phyloP scores from a whole-genome alignment of 192 early-diverging fungal species.

The Umbelopsis sp. region DNA sequence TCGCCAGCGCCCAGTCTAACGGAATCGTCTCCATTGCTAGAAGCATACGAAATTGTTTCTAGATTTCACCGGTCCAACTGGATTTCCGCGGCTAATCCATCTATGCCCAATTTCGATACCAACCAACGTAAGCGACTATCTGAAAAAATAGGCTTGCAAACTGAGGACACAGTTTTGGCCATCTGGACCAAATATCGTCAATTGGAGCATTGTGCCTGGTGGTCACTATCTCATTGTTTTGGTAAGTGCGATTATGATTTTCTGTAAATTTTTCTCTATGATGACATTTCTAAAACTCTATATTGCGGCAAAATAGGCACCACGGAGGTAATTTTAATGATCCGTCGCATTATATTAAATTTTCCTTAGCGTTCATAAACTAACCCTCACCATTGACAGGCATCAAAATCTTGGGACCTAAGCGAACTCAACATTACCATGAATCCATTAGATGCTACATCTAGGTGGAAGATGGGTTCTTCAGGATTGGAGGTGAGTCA shows the following conservation, averaged over 20 bases:
- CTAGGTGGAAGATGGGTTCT: slow-evolving; percentile 55
- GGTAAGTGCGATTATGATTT: slow-evolving; percentile 22
- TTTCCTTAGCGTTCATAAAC: too few species aligned
- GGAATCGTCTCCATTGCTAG: neutral
- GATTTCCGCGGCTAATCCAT: neutral
- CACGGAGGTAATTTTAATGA: neutral
- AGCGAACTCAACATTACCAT: slow-evolving; percentile 49
- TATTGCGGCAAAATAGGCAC: neutral
- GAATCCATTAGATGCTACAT: slow-evolving; percentile 58
- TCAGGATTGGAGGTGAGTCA: slow-evolving; percentile 48
- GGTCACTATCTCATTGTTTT: slow-evolving; percentile 56
- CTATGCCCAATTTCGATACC: neutral
- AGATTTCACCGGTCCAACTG: neutral
- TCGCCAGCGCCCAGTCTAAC: neutral
- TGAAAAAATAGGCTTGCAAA: neutral
- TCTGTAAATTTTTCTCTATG: too few species aligned
- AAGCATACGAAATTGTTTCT: neutral
- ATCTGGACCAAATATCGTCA: slow-evolving; percentile 21
- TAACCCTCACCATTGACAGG: neutral
- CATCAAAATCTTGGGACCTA: neutral
- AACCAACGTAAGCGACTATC: neutral
- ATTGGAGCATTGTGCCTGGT: slow-evolving; percentile 53
- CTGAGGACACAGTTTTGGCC: neutral
- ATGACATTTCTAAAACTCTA: too few species aligned
- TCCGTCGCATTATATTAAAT: neutral